Percentiles rank a stretch among this genome's conserved stretches.
Evolutionary conservation across 2,329 filamentous ascomycete genomes (phyloP).

Genomic region (Phaeosphaeriaceae sp.): DNA sequence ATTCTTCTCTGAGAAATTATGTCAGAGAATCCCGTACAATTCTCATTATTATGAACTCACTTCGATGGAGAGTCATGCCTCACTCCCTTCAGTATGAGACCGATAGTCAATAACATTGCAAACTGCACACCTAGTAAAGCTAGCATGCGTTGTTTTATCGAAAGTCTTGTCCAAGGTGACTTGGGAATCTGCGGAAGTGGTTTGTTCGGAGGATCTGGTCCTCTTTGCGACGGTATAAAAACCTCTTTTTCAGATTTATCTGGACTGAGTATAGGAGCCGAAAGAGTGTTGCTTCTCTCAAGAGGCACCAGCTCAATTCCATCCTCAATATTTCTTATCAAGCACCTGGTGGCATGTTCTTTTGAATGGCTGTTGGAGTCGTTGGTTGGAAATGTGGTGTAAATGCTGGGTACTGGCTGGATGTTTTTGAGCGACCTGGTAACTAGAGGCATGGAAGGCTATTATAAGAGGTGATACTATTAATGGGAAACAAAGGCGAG

Average conservation of each 20-base stretch:
- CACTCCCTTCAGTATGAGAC: constrained; percentile 19
- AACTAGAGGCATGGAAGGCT: constrained; percentile 32
- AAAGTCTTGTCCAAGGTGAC: constrained; percentile 28
- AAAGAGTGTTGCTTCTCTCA: constrained; percentile 29
- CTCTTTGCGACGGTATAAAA: constrained; percentile 12
- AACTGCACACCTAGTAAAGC: constrained; percentile 28
- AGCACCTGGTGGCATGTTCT: constrained; percentile 18
- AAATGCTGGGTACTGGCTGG: constrained; percentile 35
- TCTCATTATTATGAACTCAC: constrained; percentile 6
- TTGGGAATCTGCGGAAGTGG: constrained; percentile 32
- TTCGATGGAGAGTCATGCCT: constrained; percentile 9
- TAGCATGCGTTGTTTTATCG: constrained; percentile 27
- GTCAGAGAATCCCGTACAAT: not conserved
- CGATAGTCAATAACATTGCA: constrained; percentile 21
- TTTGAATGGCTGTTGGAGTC: constrained; percentile 12
- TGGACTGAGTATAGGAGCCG: constrained; percentile 35
- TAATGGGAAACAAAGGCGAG: not conserved
- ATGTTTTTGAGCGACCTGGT: constrained; percentile 30
- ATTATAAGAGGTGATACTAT: constrained; percentile 6
- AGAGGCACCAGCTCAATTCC: constrained; percentile 42
- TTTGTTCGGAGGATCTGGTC: constrained; percentile 17
- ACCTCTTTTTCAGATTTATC: constrained; percentile 38
- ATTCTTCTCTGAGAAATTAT: not conserved
- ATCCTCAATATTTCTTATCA: constrained; percentile 26
- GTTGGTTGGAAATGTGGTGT: constrained; percentile 29